A percentile compares a stretch with the other conserved stretches of the same genome.
Evolutionary conservation across 1,284 basidiomycete genomes (phyloP).

Genomic region (Ganoderma sp.): DNA sequence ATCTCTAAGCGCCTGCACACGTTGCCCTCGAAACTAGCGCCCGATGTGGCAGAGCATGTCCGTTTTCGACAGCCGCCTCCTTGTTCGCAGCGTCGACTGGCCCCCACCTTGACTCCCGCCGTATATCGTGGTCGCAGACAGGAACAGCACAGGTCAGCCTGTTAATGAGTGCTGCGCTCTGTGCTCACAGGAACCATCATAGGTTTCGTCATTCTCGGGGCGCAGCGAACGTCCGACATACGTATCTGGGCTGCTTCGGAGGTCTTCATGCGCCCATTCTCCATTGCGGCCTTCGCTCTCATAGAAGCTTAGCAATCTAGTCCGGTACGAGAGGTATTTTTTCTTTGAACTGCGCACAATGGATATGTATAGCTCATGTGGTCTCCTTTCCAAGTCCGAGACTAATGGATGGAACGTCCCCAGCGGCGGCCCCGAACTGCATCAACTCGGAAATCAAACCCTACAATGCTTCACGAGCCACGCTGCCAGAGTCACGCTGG

Average conservation of each 20-base stretch:
- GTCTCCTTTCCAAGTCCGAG: neutral
- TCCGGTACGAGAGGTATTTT: neutral
- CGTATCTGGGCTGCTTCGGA: neutral
- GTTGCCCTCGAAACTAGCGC: conserved; percentile 3
- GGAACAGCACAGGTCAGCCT: neutral
- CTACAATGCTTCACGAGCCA: neutral
- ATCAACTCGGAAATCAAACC: neutral
- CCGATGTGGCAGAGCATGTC: neutral
- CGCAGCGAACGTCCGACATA: neutral
- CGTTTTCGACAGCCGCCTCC: neutral
- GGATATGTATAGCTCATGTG: neutral
- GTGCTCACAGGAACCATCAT: conserved; percentile 1
- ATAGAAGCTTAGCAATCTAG: neutral
- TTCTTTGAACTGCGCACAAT: neutral
- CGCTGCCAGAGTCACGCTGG: neutral
- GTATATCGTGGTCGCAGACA: neutral
- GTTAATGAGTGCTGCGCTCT: neutral
- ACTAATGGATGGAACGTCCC: neutral
- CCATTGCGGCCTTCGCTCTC: neutral
- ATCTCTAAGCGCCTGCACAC: neutral
- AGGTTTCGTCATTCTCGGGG: neutral
- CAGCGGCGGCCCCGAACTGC: conserved; percentile 4
- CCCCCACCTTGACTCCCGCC: neutral
- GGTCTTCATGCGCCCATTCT: conserved; percentile 1
- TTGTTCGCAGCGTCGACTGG: neutral